Base-by-base conservation (phyloP, 345 rosid genomes). In the Populus davidiana region DNA sequence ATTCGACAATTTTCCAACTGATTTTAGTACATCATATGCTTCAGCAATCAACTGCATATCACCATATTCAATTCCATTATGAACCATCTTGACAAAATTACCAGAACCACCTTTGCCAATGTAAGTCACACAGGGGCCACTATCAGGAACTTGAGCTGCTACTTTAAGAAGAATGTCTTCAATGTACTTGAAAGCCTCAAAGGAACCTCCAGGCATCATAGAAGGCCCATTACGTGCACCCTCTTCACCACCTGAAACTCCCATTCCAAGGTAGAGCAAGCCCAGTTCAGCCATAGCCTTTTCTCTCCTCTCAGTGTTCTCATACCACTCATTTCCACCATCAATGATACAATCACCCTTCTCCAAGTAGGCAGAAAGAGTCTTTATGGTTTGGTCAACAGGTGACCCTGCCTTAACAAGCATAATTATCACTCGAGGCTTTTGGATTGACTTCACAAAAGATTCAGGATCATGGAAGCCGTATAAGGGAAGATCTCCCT, bases 321-420 rank as follows among this genome's bases (percentile, higher is more conserved):
- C 97, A 20, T 95, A 95, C 99, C 99, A 95, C 75, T 95, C 98
- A 21, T 95, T 95, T 76, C 98, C 99, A 78, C 99, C 99, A 78
- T 95, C 99, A 0, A 93, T 89, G 31, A 95, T 95, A 78, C 99
- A 95, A 69, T 93, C 99, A 72, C 98, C 99, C 78, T 93, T 90
- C 81, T 95, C 99, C 89, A 95, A 64, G 83, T 86, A 89, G 25
- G 91, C 87, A 29, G 97, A 88, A 67, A 95, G 96, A 38, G 94
- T 91, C 87, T 91, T 89, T 75, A 95, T 95, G 66, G 98, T 95
- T 72, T 87, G 91, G 78, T 95, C 99, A 33, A 95, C 99, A 4
- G 99, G 97, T 0, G 94, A 85, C 81, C 98, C 99, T 35, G 99
- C 99, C 80, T 95, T 93, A 21, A 95, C 99, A 50, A 95, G 98